Evolutionary conservation across 1,139 yeast species (phyloP).

Genomic region (Debaryomyces singareniensis): DNA sequence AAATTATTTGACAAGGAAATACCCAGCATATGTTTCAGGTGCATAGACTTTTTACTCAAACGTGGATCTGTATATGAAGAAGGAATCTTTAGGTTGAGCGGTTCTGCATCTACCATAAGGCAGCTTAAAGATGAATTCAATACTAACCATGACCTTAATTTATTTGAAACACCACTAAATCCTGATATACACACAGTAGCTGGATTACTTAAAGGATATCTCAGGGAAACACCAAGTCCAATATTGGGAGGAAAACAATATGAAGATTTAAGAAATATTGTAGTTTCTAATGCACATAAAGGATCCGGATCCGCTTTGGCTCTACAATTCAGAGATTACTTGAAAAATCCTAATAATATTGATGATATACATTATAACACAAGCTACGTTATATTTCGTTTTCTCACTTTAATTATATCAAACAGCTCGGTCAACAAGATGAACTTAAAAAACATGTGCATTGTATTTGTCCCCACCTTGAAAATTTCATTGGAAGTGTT

Average conservation of each 20-base stretch:
- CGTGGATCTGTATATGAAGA: conserved; percentile 78
- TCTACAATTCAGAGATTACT: conserved; percentile 23
- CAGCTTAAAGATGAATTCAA: conserved; percentile 67
- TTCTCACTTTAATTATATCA: conserved; percentile 58
- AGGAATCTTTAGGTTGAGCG: conserved; percentile 87
- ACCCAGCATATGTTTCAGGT: conserved; percentile 75
- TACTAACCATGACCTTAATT: conserved; percentile 59
- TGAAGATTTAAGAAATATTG: conserved; percentile 24
- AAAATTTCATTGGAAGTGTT: conserved; percentile 64
- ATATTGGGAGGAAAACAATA: conserved; percentile 52
- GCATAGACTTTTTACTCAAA: conserved; percentile 61
- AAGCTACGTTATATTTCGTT: conserved; percentile 59
- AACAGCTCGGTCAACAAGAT: conserved; percentile 69
- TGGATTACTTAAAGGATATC: conserved; percentile 67
- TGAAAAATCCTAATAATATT: conserved; percentile 19
- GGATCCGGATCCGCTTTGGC: conserved; percentile 21
- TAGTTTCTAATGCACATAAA: conserved; percentile 13
- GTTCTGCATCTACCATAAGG: conserved; percentile 76
- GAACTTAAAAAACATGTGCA: conserved; percentile 73
- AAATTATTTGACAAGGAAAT: conserved; percentile 40
- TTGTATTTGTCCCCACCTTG: conserved; percentile 82
- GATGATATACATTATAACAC: conserved; percentile 50
- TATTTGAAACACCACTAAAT: conserved; percentile 33
- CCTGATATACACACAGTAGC: conserved; percentile 75
- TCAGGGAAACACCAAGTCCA: conserved; percentile 63